Evolutionary conservation across 345 rosid genomes (phyloP).

Genomic region (Salix dunnii): DNA sequence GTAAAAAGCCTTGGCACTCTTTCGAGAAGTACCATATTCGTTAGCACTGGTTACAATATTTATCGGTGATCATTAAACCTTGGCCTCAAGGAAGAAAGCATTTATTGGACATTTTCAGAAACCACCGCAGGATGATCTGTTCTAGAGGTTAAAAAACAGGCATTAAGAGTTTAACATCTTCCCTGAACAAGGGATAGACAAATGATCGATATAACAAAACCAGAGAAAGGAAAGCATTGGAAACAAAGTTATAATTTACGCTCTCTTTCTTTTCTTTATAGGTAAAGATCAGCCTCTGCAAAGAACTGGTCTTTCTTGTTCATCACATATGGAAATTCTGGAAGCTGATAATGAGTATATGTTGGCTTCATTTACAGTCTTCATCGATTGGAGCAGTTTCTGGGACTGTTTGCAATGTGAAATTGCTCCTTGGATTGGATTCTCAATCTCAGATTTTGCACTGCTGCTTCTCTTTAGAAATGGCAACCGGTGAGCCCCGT

Average conservation of each 20-base stretch:
- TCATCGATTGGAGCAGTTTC: conserved; percentile 44
- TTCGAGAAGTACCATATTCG: neutral
- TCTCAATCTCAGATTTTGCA: conserved; percentile 49
- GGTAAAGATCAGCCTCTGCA: conserved; percentile 48
- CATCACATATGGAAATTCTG: conserved; percentile 39
- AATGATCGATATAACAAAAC: conserved; percentile 6
- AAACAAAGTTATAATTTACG: conserved; percentile 7
- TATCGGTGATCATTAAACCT: neutral
- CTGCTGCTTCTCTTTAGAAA: conserved; percentile 29
- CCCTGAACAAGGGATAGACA: conserved; percentile 4
- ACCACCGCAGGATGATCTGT: conserved; percentile 10
- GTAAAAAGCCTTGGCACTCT: neutral
- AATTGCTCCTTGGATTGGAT: conserved; percentile 86
- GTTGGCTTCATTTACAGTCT: conserved; percentile 41
- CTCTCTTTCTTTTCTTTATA: neutral
- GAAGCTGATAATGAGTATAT: conserved; percentile 55
- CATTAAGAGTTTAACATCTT: neutral
- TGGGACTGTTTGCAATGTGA: conserved; percentile 81
- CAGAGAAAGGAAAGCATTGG: conserved; percentile 15
- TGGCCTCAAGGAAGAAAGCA: neutral
- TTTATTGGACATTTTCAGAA: neutral
- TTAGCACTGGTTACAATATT: neutral
- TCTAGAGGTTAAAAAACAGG: conserved; percentile 10
- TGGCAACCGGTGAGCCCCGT: conserved; percentile 14
- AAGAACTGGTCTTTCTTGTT: conserved; percentile 51